Evolutionary conservation across 352 stramenopile species (phyloP), one percentile per base, ranked within the genome.

Genomic region (Blastocystis sp.): DNA sequence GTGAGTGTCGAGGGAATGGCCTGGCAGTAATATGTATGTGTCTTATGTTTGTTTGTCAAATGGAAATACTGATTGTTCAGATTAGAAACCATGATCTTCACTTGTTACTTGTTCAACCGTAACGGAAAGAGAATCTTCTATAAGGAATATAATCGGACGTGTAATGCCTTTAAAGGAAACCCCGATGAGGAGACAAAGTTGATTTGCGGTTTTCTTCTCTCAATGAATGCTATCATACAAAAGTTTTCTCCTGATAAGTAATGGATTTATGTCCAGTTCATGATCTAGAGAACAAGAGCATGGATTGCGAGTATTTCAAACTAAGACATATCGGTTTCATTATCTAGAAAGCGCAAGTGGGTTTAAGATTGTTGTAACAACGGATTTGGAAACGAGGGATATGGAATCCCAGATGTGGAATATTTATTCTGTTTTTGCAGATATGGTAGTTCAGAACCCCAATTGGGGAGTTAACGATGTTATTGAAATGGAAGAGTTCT

Each of bases 91-190:
- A 83, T 83, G 71, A 65, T 65, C 71, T 46, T 65, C 9, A 83
- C 27, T 14, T 83, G 71, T 37, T 43, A 37, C 54, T 32, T 83
- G 12, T 83, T 83, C 14, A 83, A 83, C 5, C 16, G 71, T 1
- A 83, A 66, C 21, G 71, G 71, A 43, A 83, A 66, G 29, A 27
- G 71, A 35, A 83, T 83, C 27, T 83, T 83, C 71, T 83, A 65
- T 35, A 61, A 43, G 16, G 71, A 83, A 29, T 83, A 83, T 21
- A 65, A 83, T 32, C 46, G 71, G 0, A 65, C 71, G 2, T 83
- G 49, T 32, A 83, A 83, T 32, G 71, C 71, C 1, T 83, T 83
- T 43, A 35, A 67, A 54, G 51, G 29, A 1, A 83, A 83, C 65
- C 49, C 71, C 1, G 71, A 83, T 32, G 71, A 83, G 29, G 71